Percentiles rank a stretch among this genome's conserved stretches.
phyloP scores from a whole-genome alignment of 208 protist genomes.

The Strigomonas culicis region DNA sequence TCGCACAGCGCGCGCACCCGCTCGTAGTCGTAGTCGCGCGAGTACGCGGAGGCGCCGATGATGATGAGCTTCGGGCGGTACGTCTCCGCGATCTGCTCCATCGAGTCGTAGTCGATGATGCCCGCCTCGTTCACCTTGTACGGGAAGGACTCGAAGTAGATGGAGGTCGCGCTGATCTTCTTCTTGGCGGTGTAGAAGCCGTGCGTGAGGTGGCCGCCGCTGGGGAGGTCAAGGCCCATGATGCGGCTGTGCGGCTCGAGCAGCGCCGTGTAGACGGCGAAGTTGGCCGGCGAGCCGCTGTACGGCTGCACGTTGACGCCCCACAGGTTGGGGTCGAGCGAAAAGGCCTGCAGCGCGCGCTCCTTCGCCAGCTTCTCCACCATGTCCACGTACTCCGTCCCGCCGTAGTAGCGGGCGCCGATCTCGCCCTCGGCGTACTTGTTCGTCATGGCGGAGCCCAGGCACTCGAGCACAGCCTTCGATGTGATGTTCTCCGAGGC shows the following conservation, averaged over 20 bases:
- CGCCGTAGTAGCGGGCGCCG: constrained; percentile 97
- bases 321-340: constrained; percentile 94
- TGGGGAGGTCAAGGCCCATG: constrained; percentile 95
- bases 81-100: constrained; percentile 82
- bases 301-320: constrained; percentile 99
- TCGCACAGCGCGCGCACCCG: constrained; percentile 88
- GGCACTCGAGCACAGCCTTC: constrained; percentile 94
- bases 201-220: constrained; percentile 95
- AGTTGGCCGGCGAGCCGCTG: constrained; percentile 98
- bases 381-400: constrained; percentile 97
- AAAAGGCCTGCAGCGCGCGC: constrained; percentile 94
- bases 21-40: constrained; percentile 96
- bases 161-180: constrained; percentile 95
- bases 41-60: constrained; percentile 96
- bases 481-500: constrained; percentile 98
- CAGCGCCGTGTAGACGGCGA: constrained; percentile 96
- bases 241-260: constrained; percentile 97
- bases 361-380: constrained; percentile 93
- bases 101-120: constrained; percentile 96
- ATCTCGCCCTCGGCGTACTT: constrained; percentile 99
- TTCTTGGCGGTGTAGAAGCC: constrained; percentile 97
- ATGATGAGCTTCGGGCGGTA: constrained; percentile 97
- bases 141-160: constrained; percentile 98
- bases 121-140: constrained; percentile 93
- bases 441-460: constrained; percentile 98